Percentiles rank a stretch among this genome's conserved stretches.
Conservation (phyloP, 1,139 yeast species). For the Ogataea hybrid region DNA sequence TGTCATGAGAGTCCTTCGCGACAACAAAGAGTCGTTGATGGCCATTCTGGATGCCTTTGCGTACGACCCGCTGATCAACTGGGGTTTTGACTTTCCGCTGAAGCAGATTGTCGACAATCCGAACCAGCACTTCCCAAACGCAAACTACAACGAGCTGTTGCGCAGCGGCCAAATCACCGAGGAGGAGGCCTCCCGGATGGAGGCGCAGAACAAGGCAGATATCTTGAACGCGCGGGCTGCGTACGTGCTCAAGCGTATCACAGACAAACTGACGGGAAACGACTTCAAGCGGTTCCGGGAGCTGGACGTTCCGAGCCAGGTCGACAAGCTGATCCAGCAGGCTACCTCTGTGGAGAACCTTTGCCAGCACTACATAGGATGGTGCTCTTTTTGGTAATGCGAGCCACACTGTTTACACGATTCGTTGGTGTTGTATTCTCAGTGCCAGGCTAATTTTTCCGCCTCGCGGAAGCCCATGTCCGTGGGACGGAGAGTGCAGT, state of each 20-base stretch:
- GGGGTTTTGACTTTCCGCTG: constrained; percentile 96
- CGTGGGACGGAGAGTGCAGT: no score
- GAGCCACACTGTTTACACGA: no score
- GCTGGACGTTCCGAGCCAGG: constrained; percentile 84
- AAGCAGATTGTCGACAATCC: constrained; percentile 73
- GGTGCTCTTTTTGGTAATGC: constrained; percentile 96
- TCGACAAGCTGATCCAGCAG: constrained; percentile 89
- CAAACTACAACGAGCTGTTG: constrained; percentile 64
- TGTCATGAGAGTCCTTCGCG: constrained; percentile 92
- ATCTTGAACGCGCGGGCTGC: constrained; percentile 90
- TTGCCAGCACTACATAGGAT: constrained; percentile 96
- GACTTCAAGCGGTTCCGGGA: constrained; percentile 76
- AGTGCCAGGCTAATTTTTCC: no score
- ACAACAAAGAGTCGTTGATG: constrained; percentile 93
- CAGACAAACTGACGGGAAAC: constrained; percentile 90
- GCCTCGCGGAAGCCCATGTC: no score
- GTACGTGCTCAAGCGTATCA: constrained; percentile 82
- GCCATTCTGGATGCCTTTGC: constrained; percentile 99
- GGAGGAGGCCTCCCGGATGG: constrained; percentile 68
- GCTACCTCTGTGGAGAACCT: constrained; percentile 98
- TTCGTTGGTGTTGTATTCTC: no score
- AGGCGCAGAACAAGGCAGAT: constrained; percentile 73
- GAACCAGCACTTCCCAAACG: constrained; percentile 62
- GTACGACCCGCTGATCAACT: constrained; percentile 94
- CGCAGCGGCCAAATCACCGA: constrained; percentile 76